Conservation (phyloP, 768 basidiomycete species). For the Podaxis carcinomalis region DNA sequence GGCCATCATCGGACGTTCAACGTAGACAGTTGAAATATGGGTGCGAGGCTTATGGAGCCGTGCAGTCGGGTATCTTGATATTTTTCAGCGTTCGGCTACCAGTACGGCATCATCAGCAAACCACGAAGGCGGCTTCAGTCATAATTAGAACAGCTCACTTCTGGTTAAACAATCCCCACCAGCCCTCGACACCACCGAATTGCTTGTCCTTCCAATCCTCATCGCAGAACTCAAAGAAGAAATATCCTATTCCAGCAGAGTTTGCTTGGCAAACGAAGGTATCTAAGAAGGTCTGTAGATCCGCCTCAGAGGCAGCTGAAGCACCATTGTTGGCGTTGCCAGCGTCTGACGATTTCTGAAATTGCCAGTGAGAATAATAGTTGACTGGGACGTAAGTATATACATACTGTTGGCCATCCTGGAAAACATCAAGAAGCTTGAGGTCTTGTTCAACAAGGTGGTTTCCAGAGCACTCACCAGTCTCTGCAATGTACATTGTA, state of each 20-base stretch:
- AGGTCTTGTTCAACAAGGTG: not conserved
- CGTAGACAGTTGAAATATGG: not conserved
- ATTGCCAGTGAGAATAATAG: not conserved
- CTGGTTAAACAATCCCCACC: constrained; percentile 45
- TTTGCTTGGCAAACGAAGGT: constrained; percentile 88
- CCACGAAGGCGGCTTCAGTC: not conserved
- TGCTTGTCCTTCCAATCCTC: constrained; percentile 74
- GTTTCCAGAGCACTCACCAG: constrained; percentile 41
- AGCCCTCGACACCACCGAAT: constrained; percentile 78
- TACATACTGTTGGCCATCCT: constrained; percentile 61
- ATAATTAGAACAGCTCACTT: constrained; percentile 25
- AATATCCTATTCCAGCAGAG: constrained; percentile 75
- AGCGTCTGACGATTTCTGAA: constrained; percentile 54
- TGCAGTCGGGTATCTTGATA: constrained; percentile 63
- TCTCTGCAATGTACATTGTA: constrained; percentile 90
- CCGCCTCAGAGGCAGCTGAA: constrained; percentile 52
- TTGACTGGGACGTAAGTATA: not conserved
- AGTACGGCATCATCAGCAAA: not conserved
- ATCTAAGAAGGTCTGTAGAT: constrained; percentile 80
- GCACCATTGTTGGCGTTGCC: constrained; percentile 64
- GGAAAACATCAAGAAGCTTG: not conserved
- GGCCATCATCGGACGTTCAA: not conserved
- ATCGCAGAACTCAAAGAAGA: constrained; percentile 84
- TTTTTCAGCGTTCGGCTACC: constrained; percentile 66
- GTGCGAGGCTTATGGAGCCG: constrained; percentile 24